phyloP scores from a whole-genome alignment of 176 grass and related monocot species.

The Alopecurus myosuroides region DNA sequence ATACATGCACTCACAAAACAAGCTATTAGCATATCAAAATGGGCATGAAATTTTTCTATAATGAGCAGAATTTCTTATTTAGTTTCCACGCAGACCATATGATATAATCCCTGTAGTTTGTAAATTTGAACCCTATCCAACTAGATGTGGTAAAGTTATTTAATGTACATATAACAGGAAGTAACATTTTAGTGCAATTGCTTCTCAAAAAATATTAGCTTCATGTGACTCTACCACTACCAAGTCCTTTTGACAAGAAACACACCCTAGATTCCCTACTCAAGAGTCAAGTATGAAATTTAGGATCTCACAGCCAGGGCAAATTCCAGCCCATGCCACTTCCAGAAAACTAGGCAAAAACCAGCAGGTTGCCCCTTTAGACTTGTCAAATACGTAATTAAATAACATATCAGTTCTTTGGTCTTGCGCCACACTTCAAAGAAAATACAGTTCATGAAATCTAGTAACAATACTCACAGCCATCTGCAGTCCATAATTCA shows the following conservation, averaged over 20 bases:
- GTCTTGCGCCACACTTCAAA: background rate
- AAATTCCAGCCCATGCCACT: background rate
- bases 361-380: background rate
- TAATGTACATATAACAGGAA: background rate
- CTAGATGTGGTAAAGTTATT: background rate
- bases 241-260: background rate
- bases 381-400: background rate
- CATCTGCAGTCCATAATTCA: slow-evolving; percentile 98
- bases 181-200: background rate
- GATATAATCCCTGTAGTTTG: background rate
- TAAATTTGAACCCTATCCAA: background rate
- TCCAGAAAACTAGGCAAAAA: background rate
- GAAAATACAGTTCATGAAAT: slow-evolving; percentile 4
- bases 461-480: slow-evolving; percentile 47
- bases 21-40: slow-evolving; percentile 1
- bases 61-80: background rate
- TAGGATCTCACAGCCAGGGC: background rate
- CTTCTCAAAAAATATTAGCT: no score
- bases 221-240: background rate
- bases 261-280: background rate
- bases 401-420: background rate
- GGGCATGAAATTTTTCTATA: background rate
- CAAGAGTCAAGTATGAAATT: background rate
- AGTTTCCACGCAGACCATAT: background rate
- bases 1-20: slow-evolving; percentile 16